Evolutionary conservation across 371 early-diverging fungal species (phyloP).

Genomic region (Dinochytrium kinnereticum): DNA sequence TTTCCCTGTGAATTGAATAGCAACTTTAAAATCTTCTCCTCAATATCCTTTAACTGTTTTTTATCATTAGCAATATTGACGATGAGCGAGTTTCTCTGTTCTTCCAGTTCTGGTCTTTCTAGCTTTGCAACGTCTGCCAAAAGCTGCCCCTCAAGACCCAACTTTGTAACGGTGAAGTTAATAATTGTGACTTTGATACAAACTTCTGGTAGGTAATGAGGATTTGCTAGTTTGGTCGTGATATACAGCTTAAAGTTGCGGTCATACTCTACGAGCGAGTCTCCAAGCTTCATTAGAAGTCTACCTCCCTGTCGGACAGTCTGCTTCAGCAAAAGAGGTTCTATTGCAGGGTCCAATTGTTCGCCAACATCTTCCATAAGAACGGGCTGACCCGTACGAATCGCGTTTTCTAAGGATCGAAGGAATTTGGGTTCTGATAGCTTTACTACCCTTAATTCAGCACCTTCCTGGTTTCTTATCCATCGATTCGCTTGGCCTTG

Average conservation of each 20-base stretch:
- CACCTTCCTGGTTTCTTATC: constrained; percentile 57
- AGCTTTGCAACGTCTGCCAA: constrained; percentile 65
- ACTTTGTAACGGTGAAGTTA: constrained; percentile 63
- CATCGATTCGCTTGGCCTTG: constrained; percentile 65
- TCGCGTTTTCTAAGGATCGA: constrained; percentile 58
- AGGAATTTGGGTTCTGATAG: constrained; percentile 57
- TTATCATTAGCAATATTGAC: constrained; percentile 60
- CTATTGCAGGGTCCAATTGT: constrained; percentile 59
- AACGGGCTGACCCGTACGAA: constrained; percentile 58
- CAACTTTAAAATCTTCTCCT: constrained; percentile 61
- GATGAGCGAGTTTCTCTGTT: constrained; percentile 60
- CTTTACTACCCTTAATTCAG: constrained; percentile 54
- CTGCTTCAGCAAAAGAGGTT: constrained; percentile 59
- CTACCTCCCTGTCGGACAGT: constrained; percentile 59
- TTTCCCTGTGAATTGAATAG: constrained; percentile 63
- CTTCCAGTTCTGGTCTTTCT: constrained; percentile 62
- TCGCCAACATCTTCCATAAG: constrained; percentile 64
- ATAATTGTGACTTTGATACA: constrained; percentile 67
- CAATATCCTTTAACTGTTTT: constrained; percentile 62
- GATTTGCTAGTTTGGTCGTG: constrained; percentile 62
- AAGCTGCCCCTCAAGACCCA: constrained; percentile 60
- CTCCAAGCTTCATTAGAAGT: constrained; percentile 60
- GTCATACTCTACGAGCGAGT: constrained; percentile 62
- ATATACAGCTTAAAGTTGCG: constrained; percentile 62
- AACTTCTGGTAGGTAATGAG: constrained; percentile 65